A percentile compares a stretch with the other conserved stretches of the same genome.
phyloP scores from a whole-genome alignment of 2,329 filamentous ascomycete genomes.

The Fusarium sp. region DNA sequence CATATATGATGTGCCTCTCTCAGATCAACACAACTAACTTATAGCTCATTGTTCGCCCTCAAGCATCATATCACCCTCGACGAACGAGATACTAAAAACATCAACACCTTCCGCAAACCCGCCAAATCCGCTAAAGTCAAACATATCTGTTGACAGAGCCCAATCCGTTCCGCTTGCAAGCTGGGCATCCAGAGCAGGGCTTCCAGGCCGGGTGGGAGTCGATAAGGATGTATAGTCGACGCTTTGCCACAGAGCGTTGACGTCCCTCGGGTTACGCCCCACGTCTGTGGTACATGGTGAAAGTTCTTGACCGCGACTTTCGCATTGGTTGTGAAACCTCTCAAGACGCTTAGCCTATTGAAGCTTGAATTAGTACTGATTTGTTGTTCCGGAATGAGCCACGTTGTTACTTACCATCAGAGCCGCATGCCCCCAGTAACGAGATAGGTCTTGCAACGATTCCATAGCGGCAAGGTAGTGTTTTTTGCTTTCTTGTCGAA shows the following conservation, averaged over 20 bases:
- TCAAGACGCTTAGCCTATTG: constrained; percentile 13
- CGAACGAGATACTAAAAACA: constrained; percentile 22
- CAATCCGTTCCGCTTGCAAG: background rate
- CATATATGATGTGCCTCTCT: too few relatives aligned
- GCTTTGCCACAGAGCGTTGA: constrained; percentile 24
- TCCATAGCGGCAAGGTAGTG: constrained; percentile 4
- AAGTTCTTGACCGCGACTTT: constrained; percentile 11
- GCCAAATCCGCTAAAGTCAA: constrained; percentile 18
- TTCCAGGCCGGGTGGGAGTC: constrained; percentile 18
- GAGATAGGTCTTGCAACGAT: constrained; percentile 5
- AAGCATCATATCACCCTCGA: constrained; percentile 21
- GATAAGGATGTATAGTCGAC: constrained; percentile 21
- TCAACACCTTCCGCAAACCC: constrained; percentile 24
- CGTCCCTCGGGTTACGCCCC: constrained; percentile 4
- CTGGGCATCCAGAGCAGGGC: background rate
- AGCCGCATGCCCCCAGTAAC: constrained; percentile 18
- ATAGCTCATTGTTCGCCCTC: background rate
- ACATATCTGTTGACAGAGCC: constrained; percentile 11
- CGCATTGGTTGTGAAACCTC: constrained; percentile 14
- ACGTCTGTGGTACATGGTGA: constrained; percentile 10
- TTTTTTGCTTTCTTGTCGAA: background rate
- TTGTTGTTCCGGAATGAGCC: accelerated
- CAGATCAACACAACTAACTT: background rate
- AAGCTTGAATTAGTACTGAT: background rate
- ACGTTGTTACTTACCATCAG: constrained; percentile 1